Evolutionary conservation across 331 rosid species (phyloP).

Genomic region (Malus hybrid): DNA sequence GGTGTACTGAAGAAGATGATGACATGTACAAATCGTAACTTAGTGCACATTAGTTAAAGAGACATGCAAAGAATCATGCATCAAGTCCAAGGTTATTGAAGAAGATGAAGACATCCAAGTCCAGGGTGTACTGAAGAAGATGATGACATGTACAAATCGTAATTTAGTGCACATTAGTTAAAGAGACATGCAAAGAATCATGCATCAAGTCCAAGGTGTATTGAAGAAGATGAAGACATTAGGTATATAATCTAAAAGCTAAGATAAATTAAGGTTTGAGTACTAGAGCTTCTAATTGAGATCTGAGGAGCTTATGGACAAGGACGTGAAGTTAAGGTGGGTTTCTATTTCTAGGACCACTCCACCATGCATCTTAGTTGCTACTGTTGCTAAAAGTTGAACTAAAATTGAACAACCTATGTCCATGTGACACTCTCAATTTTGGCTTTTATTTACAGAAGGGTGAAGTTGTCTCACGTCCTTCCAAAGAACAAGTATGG

Average conservation of each 20-base stretch:
- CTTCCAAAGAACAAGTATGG: slow-evolving; percentile 43
- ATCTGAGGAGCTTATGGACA: slow-evolving; percentile 6
- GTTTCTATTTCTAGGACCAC: slow-evolving; percentile 22
- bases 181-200: background rate
- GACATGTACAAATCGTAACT: no score
- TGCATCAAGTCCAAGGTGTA: background rate
- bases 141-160: no score
- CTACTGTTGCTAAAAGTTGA: slow-evolving; percentile 68
- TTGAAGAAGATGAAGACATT: background rate
- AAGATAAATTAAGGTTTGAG: background rate
- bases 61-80: background rate
- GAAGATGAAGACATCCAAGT: no score
- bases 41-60: background rate
- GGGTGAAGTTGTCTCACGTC: slow-evolving; percentile 44
- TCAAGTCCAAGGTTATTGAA: background rate
- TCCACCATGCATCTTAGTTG: slow-evolving; percentile 8
- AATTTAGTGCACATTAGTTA: background rate
- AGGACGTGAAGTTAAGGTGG: slow-evolving; percentile 18
- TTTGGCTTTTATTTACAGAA: slow-evolving; percentile 39
- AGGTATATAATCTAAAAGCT: background rate
- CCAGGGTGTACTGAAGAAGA: no score
- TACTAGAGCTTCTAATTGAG: background rate
- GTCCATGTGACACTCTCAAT: slow-evolving; percentile 1
- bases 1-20: no score
- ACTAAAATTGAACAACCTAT: slow-evolving; percentile 18